Conservation (phyloP, 495 filamentous ascomycete genomes). For the Trypethelium eluteriae region DNA sequence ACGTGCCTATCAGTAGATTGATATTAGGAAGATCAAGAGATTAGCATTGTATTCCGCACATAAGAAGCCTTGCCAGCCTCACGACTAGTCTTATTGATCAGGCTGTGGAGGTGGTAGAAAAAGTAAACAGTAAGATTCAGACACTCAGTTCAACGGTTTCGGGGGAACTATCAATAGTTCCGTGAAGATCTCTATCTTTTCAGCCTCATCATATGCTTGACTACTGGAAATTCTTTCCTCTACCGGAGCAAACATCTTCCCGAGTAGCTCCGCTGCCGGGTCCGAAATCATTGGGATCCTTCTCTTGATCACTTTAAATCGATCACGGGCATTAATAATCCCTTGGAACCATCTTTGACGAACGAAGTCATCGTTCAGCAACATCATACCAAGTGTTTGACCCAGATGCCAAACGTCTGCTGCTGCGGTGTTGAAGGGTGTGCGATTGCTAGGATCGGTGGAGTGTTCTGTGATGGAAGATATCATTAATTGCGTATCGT, state of each 20-base stretch:
- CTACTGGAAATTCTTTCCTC: neutral
- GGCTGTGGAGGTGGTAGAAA: no score
- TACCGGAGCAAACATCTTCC: neutral
- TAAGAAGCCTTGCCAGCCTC: no score
- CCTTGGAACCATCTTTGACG: neutral
- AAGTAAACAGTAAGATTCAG: no score
- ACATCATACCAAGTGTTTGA: neutral
- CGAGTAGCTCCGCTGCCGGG: neutral
- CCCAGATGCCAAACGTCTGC: conserved; percentile 7
- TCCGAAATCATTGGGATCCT: neutral
- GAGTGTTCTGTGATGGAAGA: neutral
- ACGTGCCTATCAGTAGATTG: no score
- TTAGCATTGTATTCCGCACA: no score
- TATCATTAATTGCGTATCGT: neutral
- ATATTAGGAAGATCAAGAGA: no score
- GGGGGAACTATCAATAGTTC: neutral
- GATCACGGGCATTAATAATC: neutral
- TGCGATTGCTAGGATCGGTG: neutral
- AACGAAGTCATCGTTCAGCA: neutral
- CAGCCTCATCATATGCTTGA: neutral
- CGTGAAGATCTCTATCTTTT: neutral
- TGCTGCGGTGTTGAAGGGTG: neutral
- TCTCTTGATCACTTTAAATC: neutral
- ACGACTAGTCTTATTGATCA: no score
- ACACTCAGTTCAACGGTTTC: no score